Evolutionary conservation across 805 yeast genomes (phyloP).

Genomic region (Jamesozyma piceae): DNA sequence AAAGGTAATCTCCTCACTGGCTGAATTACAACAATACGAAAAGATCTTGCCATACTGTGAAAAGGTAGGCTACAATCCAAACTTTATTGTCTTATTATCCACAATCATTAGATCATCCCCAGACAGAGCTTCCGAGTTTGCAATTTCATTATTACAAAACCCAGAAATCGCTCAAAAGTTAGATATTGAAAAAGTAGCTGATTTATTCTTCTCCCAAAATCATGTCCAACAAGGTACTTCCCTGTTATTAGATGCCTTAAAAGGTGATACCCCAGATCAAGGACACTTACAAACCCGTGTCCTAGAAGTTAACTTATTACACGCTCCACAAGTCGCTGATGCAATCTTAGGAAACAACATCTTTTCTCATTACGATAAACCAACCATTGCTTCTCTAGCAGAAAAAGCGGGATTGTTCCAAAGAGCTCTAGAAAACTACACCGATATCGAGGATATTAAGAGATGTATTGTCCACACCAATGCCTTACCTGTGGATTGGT

Average conservation of each 20-base stretch:
- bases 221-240: slow-evolving; percentile 97
- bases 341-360: slow-evolving; percentile 93
- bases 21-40: slow-evolving; percentile 93
- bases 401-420: slow-evolving; percentile 94
- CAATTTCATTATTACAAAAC: slow-evolving; percentile 65
- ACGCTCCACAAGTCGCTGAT: slow-evolving; percentile 99
- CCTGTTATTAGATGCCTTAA: slow-evolving; percentile 86
- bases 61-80: slow-evolving; percentile 81
- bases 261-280: slow-evolving; percentile 86
- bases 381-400: slow-evolving; percentile 82
- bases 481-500: slow-evolving; percentile 85
- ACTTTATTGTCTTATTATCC: slow-evolving; percentile 81
- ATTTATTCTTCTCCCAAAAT: slow-evolving; percentile 89
- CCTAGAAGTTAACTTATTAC: slow-evolving; percentile 81
- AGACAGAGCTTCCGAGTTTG: slow-evolving; percentile 97
- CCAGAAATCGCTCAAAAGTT: slow-evolving; percentile 51
- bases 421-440: slow-evolving; percentile 93
- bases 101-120: slow-evolving; percentile 86
- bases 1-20: slow-evolving; percentile 84
- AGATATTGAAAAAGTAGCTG: slow-evolving; percentile 81
- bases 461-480: slow-evolving; percentile 85
- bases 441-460: slow-evolving; percentile 89
- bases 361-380: slow-evolving; percentile 92
- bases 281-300: slow-evolving; percentile 93
- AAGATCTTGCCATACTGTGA: slow-evolving; percentile 90